Base-by-base conservation (phyloP, 2,329 filamentous ascomycete species). In the Stemphylium beticola region DNA sequence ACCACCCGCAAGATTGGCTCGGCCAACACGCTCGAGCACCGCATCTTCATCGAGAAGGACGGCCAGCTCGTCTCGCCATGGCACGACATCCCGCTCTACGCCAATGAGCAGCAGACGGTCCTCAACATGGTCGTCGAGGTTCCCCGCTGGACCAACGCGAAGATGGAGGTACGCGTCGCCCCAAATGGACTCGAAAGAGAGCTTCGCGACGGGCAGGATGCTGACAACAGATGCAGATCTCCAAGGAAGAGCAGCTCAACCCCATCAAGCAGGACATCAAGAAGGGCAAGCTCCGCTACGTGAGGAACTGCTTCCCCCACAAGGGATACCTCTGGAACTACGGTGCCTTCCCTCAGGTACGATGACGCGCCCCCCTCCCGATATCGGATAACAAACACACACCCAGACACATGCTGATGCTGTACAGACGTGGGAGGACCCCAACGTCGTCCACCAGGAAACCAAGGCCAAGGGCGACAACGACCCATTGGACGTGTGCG, bases 301-400 rank as follows among this genome's bases (percentile, higher is more conserved):
- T 99, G 78, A 92, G 95, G 83, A 99, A 99, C 89, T 99, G 95
- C 89, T 99, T 99, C 87, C 95, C 95, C 72, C 95, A 99, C 90
- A 98, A 99, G 87, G 95, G 95, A 68, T 99, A 99, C 82, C 91
- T 99, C 72, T 99, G 95, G 95, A 99, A 99, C 87, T 99, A 99
- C 82, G 95, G 95, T 83, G 93, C 93, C 80, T 98, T 99, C 88
- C 95, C 95, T 73, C 92, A 95, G 85, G 92, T 95, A 85, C 76
- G 84, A 58, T 59, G 56, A 58, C 60, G 53, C 56, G 54, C 55
- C 48, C 53, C 60, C 66, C n/a, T n/a, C 22, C 60, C 66, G 65
- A 68, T 66, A 67, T 69, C 71, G 70, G 67, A 53, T 55, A 42
- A 57, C 4, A 37, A 15, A 46, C 42, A 49, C 44, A 55, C 43